phyloP scores from a whole-genome alignment of 73 alveolate species.

The Paramecium sonneborni region DNA sequence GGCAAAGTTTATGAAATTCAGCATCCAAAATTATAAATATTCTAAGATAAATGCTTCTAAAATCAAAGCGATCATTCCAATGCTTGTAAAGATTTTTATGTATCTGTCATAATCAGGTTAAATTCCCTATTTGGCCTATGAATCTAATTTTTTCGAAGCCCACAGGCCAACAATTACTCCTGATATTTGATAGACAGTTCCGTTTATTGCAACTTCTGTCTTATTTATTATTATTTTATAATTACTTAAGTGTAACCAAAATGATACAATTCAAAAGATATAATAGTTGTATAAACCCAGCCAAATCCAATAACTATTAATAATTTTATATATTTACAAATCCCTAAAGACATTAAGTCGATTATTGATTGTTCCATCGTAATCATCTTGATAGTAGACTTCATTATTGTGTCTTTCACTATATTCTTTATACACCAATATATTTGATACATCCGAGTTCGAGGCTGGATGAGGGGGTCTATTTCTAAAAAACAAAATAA shows the following conservation, averaged over 20 bases:
- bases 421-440: neutral
- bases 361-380: neutral
- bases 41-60: neutral
- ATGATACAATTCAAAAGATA: neutral
- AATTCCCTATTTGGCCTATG: neutral
- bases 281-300: neutral
- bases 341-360: neutral
- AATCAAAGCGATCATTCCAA: neutral
- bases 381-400: neutral
- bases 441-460: neutral
- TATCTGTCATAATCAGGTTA: neutral
- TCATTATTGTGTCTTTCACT: neutral
- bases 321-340: neutral
- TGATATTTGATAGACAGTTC: neutral
- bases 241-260: neutral
- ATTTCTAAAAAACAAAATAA: neutral
- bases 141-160: neutral
- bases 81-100: neutral
- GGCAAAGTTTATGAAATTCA: neutral
- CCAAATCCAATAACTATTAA: neutral
- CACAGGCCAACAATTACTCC: neutral
- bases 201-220: neutral
- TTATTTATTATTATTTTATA: neutral
- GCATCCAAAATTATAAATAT: neutral
- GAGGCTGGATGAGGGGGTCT: neutral